phyloP scores from a whole-genome alignment of 306 rosid species.

The Cicer bijugum region DNA sequence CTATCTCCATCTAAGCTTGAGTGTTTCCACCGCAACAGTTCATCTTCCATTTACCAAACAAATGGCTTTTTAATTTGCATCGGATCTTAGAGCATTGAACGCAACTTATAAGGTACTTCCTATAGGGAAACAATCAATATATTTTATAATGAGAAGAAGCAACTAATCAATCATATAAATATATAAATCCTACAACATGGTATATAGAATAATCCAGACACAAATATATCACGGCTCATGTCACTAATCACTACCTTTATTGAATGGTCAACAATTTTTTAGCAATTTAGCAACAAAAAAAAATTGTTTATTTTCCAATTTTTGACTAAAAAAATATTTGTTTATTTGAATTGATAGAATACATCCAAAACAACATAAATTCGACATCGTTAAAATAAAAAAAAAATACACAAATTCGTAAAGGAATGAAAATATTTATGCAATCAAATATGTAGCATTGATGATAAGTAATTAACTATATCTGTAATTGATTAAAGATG shows the following conservation, averaged over 20 bases:
- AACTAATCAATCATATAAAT: slow-evolving; percentile 22
- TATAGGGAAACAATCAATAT: slow-evolving; percentile 35
- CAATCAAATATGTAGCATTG: too few relatives aligned
- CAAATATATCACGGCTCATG: slow-evolving; percentile 22
- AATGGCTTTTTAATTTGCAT: slow-evolving; percentile 30
- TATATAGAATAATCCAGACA: slow-evolving; percentile 20
- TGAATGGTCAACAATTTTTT: slow-evolving; percentile 33
- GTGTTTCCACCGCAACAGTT: slow-evolving; percentile 48
- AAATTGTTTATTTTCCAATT: too few relatives aligned
- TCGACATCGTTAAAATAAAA: too few relatives aligned
- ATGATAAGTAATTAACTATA: too few relatives aligned
- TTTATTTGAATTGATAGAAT: too few relatives aligned
- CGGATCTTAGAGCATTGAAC: slow-evolving; percentile 21
- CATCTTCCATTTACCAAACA: slow-evolving; percentile 63
- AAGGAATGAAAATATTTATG: too few relatives aligned
- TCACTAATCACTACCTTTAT: slow-evolving; percentile 18
- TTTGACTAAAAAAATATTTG: too few relatives aligned
- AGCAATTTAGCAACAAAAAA: neutral
- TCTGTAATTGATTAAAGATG: too few relatives aligned
- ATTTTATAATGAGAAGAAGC: slow-evolving; percentile 31
- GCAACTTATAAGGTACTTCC: slow-evolving; percentile 20
- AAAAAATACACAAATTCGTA: too few relatives aligned
- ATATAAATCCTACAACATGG: neutral
- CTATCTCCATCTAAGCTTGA: slow-evolving; percentile 47
- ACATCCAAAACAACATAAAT: too few relatives aligned